Evolutionary conservation across 208 protist genomes (phyloP), one percentile per base, ranked within the genome.

Genomic region (Crithidia sp.): DNA sequence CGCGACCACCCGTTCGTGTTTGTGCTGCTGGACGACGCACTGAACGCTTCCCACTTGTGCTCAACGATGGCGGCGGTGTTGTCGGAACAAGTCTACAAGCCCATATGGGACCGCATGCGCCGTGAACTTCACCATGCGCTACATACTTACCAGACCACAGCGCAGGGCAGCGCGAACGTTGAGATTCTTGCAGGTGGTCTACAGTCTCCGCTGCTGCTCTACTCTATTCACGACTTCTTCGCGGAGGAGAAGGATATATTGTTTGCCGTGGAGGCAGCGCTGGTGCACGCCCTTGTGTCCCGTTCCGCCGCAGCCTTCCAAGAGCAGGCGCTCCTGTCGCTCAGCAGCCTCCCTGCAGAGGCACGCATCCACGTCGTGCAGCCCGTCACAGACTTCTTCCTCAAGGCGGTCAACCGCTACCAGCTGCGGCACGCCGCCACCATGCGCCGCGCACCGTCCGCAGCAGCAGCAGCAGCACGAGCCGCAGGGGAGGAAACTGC

Each of bases 341-440:
- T 94, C 44, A 78, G 81, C 36, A 82, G 81, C 6, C 68, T 94
- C 45, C 89, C 89, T 0, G 53, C 71, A 4, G 78, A 82, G 61
- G 86, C 77, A 0, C 79, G 79, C n/a, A 73, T 57, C 55, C 89
- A 91, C 64, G 76, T 82, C 40, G 77, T 79, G 37, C 66, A 78
- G 39, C 82, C 86, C n/a, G 59, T 94, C 14, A 74, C 85, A 7
- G 86, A 94, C 55, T 89, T 86, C 56, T 75, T 88, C n/a, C 53
- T 79, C 41, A 49, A 68, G 10, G 64, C 4, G 50, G 54, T 67
- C 13, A 74, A 40, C 36, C 43, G 28, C 63, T 76, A 74, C 39
- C 74, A 64, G 47, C 50, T 61, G 71, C 77, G 60, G 19, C 60
- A 67, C 52, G 7, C 68, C 2, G 54, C 62, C 2, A 80, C 75